A percentile compares a stretch with the other conserved stretches of the same genome.
Conservation (phyloP, 129 eudicot species). For the Apium graveolens region DNA sequence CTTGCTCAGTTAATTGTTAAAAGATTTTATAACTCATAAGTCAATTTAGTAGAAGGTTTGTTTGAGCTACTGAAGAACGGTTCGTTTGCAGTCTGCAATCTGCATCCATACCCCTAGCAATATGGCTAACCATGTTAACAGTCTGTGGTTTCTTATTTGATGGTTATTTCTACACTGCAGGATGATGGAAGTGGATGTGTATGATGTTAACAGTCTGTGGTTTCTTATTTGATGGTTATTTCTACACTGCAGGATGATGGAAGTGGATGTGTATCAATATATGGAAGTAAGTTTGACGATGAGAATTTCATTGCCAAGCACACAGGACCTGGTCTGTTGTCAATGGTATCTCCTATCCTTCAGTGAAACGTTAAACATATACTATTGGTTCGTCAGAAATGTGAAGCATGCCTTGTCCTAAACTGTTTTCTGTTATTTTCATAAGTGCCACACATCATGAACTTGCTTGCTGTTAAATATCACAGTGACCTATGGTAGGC, state of each 20-base stretch:
- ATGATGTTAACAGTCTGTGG: neutral
- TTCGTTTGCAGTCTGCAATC: neutral
- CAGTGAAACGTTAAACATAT: conserved; percentile 5
- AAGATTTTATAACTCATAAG: neutral
- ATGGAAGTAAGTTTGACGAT: conserved; percentile 95
- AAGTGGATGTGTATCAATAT: conserved; percentile 80
- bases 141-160: no score
- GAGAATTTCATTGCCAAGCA: conserved; percentile 95
- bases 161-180: no score
- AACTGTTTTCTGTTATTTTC: neutral
- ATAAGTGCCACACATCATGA: neutral
- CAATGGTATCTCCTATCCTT: conserved; percentile 55
- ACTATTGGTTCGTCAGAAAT: neutral
- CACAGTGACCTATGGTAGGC: neutral
- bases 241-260: conserved; percentile 83
- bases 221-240: neutral
- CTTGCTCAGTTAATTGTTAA: neutral
- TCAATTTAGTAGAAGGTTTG: neutral
- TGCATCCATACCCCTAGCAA: no score
- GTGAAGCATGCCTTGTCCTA: neutral
- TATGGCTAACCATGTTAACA: no score
- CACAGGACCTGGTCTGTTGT: conserved; percentile 94
- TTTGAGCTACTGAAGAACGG: neutral
- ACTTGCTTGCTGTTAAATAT: neutral
- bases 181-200: no score